Conservation (phyloP, 2,329 filamentous ascomycete species). For the Didymella pomorum region DNA sequence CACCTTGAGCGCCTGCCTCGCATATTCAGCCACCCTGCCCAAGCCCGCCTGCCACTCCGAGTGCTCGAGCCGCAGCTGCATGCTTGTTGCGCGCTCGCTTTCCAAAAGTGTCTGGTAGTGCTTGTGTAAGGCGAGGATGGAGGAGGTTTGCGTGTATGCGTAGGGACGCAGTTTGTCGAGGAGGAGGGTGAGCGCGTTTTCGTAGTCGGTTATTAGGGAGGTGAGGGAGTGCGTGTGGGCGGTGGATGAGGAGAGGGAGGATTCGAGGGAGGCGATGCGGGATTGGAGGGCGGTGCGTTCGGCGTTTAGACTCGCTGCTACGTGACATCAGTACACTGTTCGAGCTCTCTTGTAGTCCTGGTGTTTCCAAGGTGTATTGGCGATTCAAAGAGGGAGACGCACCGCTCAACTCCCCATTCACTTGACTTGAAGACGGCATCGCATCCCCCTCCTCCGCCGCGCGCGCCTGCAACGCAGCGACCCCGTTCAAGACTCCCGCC, state of each 20-base stretch:
- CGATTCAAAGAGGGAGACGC: slow-evolving; percentile 6
- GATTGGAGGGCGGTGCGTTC: slow-evolving; percentile 44
- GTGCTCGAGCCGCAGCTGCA: slow-evolving; percentile 58
- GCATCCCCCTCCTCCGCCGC: slow-evolving; percentile 47
- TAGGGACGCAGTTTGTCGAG: slow-evolving; percentile 49
- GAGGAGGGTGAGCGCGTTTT: slow-evolving; percentile 51
- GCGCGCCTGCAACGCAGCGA: slow-evolving; percentile 49
- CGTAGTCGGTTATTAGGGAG: slow-evolving; percentile 52
- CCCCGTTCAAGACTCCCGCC: slow-evolving; percentile 49
- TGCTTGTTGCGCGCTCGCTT: slow-evolving; percentile 53
- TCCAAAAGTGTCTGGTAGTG: slow-evolving; percentile 58
- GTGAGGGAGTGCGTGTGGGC: slow-evolving; percentile 35
- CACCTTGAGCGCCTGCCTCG: slow-evolving; percentile 51
- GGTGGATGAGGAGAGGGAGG: slow-evolving; percentile 36
- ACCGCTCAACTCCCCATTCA: slow-evolving; percentile 50
- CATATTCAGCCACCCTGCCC: slow-evolving; percentile 53
- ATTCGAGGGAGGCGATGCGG: slow-evolving; percentile 43
- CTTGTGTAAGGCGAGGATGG: slow-evolving; percentile 56
- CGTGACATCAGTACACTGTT: too few relatives aligned
- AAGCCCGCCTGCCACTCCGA: slow-evolving; percentile 59
- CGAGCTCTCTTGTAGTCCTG: too few relatives aligned
- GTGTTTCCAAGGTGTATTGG: too few relatives aligned
- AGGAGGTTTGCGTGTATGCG: slow-evolving; percentile 31
- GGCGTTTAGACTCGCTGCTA: slow-evolving; percentile 42
- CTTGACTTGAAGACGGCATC: slow-evolving; percentile 28